Evolutionary conservation across 805 yeast species (phyloP).

Genomic region (Scheffersomyces lignosus): DNA sequence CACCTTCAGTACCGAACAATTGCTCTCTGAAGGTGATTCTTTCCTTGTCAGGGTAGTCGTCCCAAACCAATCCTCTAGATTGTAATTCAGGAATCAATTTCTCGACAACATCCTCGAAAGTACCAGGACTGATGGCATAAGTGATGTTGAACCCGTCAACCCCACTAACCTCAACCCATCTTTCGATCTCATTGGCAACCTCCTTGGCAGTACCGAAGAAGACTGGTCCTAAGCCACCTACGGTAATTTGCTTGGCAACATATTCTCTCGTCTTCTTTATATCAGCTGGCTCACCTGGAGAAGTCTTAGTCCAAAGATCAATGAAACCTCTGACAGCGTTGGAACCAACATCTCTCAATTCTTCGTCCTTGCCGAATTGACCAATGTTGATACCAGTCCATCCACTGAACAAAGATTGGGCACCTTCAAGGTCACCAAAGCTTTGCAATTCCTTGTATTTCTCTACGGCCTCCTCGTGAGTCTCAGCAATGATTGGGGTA

Average conservation of each 20-base stretch:
- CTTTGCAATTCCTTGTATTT: constrained; percentile 2
- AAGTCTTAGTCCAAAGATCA: constrained; percentile 2
- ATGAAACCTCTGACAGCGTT: constrained; percentile 4
- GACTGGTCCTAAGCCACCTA: constrained; percentile 5
- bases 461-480: constrained; percentile 3
- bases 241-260: constrained; percentile 3
- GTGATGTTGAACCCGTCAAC: constrained; percentile 6
- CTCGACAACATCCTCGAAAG: constrained; percentile 5
- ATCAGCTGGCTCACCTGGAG: constrained; percentile 3
- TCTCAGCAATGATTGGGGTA: constrained; percentile 1
- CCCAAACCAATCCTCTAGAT: constrained; percentile 3
- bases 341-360: constrained; percentile 3
- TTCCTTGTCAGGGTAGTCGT: constrained; percentile 3
- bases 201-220: constrained; percentile 3
- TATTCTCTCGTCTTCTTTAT: constrained; percentile 3
- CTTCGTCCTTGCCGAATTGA: constrained; percentile 2
- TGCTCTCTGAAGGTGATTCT: constrained; percentile 13
- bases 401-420: constrained; percentile 4
- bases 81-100: constrained; percentile 2
- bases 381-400: constrained; percentile 6
- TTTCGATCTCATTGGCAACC: constrained; percentile 5
- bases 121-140: constrained; percentile 2
- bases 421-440: constrained; percentile 3
- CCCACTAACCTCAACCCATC: constrained; percentile 3
- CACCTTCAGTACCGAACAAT: constrained; percentile 27